Evolutionary conservation across 805 yeast genomes (phyloP).

Genomic region (Ogataea thermomethanolica): DNA sequence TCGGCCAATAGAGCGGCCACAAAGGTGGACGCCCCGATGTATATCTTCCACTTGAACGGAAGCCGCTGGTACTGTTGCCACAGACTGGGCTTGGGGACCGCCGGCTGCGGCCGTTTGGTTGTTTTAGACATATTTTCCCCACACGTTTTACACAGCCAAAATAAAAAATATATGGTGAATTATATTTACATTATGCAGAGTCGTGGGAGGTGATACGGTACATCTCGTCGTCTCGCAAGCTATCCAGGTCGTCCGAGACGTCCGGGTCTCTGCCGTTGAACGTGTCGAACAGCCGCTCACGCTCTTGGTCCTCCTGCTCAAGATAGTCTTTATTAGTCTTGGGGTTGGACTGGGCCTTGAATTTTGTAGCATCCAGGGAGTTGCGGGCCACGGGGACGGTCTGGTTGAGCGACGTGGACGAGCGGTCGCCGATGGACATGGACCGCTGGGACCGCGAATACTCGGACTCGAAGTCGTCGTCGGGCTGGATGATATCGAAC

Average conservation of each 20-base stretch:
- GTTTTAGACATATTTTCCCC: conserved; percentile 3
- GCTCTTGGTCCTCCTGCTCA: conserved; percentile 33
- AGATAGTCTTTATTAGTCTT: conserved; percentile 17
- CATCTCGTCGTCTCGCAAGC: conserved; percentile 15
- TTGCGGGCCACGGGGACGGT: conserved; percentile 19
- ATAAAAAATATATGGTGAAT: neutral
- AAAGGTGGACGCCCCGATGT: conserved; percentile 32
- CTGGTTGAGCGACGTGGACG: conserved; percentile 11
- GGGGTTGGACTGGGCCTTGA: conserved; percentile 2
- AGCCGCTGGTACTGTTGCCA: conserved; percentile 22
- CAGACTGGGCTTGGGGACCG: neutral
- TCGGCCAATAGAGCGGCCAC: conserved; percentile 32
- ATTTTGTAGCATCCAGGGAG: conserved; percentile 25
- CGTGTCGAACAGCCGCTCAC: conserved; percentile 40
- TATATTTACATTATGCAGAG: conserved; percentile 8
- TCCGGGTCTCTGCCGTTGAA: conserved; percentile 36
- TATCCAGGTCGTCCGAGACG: conserved; percentile 16
- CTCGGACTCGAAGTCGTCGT: conserved; percentile 23
- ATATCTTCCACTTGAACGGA: conserved; percentile 30
- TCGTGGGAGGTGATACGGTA: conserved; percentile 22
- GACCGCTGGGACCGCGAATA: conserved; percentile 15
- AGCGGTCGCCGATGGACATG: conserved; percentile 11
- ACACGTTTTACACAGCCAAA: conserved; percentile 6
- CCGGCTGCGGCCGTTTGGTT: neutral
- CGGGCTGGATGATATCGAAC: conserved; percentile 67